Conservation (phyloP, 2,329 filamentous ascomycete genomes). For the Talaromyces verruculosus region DNA sequence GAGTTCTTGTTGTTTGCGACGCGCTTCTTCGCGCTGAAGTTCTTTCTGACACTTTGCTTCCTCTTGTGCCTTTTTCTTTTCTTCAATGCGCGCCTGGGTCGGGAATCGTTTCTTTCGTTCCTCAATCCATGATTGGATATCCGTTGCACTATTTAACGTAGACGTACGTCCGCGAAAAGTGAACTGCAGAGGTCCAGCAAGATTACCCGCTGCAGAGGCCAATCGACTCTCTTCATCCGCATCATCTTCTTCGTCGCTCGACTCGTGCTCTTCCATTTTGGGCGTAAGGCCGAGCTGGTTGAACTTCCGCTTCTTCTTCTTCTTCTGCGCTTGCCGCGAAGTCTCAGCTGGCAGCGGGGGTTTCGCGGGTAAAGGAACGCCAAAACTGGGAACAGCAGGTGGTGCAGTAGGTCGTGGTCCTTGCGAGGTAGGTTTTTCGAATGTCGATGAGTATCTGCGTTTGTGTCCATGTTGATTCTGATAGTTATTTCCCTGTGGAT, state of each 20-base stretch:
- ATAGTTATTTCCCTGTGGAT: slow-evolving; percentile 26
- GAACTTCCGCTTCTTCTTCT: slow-evolving; percentile 45
- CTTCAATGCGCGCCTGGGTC: slow-evolving; percentile 66
- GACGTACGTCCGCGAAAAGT: slow-evolving; percentile 58
- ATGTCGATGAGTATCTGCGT: slow-evolving; percentile 40
- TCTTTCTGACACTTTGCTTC: slow-evolving; percentile 57
- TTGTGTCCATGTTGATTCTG: slow-evolving; percentile 33
- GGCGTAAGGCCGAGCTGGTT: slow-evolving; percentile 52
- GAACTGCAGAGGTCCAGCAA: slow-evolving; percentile 45
- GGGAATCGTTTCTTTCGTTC: slow-evolving; percentile 80
- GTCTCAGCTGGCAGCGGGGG: slow-evolving; percentile 40
- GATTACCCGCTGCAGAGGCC: slow-evolving; percentile 28
- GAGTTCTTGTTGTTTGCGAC: slow-evolving; percentile 34
- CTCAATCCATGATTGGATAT: slow-evolving; percentile 76
- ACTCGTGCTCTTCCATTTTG: slow-evolving; percentile 46
- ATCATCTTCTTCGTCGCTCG: slow-evolving; percentile 48
- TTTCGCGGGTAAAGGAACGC: slow-evolving; percentile 45
- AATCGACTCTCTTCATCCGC: slow-evolving; percentile 47
- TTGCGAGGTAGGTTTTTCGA: slow-evolving; percentile 35
- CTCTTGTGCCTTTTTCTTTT: slow-evolving; percentile 63
- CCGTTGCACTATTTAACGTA: slow-evolving; percentile 57
- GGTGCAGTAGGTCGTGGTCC: slow-evolving; percentile 38
- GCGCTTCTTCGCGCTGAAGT: slow-evolving; percentile 18
- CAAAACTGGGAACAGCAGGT: slow-evolving; percentile 49
- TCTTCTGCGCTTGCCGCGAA: slow-evolving; percentile 36